Evolutionary conservation across 2,329 filamentous ascomycete species (phyloP), one percentile per base, ranked within the genome.

Genomic region (Paradendryphiella salina): DNA sequence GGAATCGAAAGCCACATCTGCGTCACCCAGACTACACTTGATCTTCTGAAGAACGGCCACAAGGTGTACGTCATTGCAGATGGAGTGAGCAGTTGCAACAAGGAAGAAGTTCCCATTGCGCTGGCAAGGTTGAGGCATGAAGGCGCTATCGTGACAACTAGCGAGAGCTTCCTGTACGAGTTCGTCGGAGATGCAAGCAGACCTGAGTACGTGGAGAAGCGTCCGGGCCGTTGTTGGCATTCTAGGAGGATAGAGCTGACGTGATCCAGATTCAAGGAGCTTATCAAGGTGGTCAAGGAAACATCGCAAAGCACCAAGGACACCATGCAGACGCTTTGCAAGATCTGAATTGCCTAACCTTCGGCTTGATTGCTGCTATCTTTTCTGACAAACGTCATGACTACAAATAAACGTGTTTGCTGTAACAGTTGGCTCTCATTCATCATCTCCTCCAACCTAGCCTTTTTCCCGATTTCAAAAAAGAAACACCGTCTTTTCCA

Each of bases 1-100:
- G 93, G 93, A 31, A 96, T 97, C 69, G 93, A 97, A 76, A 84
- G 85, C 33, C 93, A 97, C 75, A 94, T 97, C 70, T 97, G 93
- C 78, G 85, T 97, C 23, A 92, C 90, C 54, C 93, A 97, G 80
- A 96, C 93, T 2, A 60, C 69, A 13, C 80, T 96, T 34, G 93
- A 96, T 76, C 77, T 96, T 40, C 77, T 94, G 35, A 77, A 79
- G 17, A 80, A 81, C 1, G 91, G 91, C 0, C 89, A 96, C 73
- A 79, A 79, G 45, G 93, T 96, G 5, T 96, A 95, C 72, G 78
- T 97, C 32, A 79, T 96, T 26, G 90, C 91, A 44, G 93, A 97
- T 73, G 93, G 85, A 26, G 92, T 97, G 34, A 92, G 88, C 67
- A 93, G 88, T 75, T 90, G 89, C 72, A 96, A 96, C 76, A 76